These are phyloP conservation scores for Clohesyomyces aquaticus DNA, from an alignment of 495 filamentous ascomycete species.

Conservation along the genomic window DNA sequence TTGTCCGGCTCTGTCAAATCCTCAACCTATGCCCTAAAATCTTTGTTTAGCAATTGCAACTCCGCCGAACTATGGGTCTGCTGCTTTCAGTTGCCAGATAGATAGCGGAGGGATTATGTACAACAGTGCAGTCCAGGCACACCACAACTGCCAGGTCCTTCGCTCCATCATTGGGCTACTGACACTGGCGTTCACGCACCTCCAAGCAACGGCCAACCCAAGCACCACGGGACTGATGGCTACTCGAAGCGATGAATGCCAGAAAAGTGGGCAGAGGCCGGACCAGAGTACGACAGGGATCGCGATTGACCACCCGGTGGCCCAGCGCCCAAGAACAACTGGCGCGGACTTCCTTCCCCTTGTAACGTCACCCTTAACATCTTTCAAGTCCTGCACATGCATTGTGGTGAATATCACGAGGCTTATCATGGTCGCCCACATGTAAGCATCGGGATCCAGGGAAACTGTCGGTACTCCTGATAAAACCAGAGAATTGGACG, in stretches of 20 bases:
- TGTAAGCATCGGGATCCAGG: too few relatives aligned
- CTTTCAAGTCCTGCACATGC: conserved; percentile 27
- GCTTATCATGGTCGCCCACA: conserved; percentile 20
- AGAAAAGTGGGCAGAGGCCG: conserved; percentile 10
- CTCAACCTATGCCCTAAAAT: too few relatives aligned
- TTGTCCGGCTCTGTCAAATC: too few relatives aligned
- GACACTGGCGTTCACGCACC: not conserved
- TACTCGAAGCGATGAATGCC: not conserved
- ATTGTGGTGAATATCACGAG: conserved; percentile 13
- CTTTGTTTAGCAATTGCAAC: too few relatives aligned
- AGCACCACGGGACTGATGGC: not conserved
- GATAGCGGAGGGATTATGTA: conserved; percentile 1
- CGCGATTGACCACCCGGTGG: conserved; percentile 21
- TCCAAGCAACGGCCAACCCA: not conserved
- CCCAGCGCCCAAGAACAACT: conserved; percentile 23
- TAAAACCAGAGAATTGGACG: too few relatives aligned
- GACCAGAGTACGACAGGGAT: conserved; percentile 15
- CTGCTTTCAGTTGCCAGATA: too few relatives aligned
- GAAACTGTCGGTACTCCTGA: too few relatives aligned
- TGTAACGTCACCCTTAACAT: conserved; percentile 18
- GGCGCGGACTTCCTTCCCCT: conserved; percentile 20
- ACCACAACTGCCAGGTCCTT: conserved; percentile 2
- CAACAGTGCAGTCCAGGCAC: conserved; percentile 1
- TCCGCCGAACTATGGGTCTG: too few relatives aligned
- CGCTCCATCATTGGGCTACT: not conserved